phyloP scores from a whole-genome alignment of 83 land plant genomes.

The Picea engelmannii region DNA sequence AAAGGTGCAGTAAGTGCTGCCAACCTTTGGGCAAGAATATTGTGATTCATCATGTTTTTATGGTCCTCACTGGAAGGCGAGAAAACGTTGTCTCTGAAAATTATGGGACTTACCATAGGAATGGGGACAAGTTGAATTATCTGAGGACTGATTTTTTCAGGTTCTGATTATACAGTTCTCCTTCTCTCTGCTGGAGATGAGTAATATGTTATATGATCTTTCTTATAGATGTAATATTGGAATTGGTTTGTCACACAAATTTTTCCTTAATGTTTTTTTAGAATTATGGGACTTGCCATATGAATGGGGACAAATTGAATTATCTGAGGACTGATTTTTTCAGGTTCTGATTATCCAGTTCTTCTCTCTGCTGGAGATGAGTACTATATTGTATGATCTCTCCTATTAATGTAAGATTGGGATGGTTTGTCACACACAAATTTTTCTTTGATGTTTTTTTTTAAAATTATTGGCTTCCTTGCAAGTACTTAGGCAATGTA shows the following conservation, averaged over 20 bases:
- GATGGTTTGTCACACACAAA: neutral
- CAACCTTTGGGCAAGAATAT: neutral
- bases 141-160: neutral
- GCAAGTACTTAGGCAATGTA: neutral
- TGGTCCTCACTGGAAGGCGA: neutral
- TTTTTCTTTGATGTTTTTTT: neutral
- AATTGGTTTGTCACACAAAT: neutral
- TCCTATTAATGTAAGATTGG: neutral
- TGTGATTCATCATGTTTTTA: neutral
- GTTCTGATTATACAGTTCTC: neutral
- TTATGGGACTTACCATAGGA: neutral
- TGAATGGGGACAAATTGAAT: too few species aligned
- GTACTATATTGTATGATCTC: constrained; percentile 1
- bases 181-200: neutral
- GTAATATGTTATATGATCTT: neutral
- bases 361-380: neutral
- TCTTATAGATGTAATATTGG: neutral
- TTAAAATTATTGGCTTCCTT: neutral
- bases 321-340: neutral
- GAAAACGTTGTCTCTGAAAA: neutral
- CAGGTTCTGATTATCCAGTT: neutral
- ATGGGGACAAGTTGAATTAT: neutral
- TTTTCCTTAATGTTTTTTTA: neutral
- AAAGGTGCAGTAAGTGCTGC: neutral
- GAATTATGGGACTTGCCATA: too few species aligned